Base-by-base conservation (phyloP, 2,329 filamentous ascomycete species). In the Diaporthe ilicicola region DNA sequence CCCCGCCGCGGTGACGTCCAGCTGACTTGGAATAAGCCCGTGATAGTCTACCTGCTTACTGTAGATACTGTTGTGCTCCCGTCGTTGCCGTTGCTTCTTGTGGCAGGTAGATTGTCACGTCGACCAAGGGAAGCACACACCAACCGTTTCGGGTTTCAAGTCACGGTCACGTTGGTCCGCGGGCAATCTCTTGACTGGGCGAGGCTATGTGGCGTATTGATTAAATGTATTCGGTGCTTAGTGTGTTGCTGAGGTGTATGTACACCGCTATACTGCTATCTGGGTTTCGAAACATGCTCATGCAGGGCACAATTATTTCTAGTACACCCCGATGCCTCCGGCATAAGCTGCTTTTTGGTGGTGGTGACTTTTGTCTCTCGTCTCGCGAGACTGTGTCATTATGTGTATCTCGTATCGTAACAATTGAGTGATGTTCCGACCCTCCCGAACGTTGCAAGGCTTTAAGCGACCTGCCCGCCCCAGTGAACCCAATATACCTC, bases 351-450 rank as follows among this genome's bases (percentile, higher is more conserved):
- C 29, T 29, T 8, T 10, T 54, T 42, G 19, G 6, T 53, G 29
- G n/a, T 50, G 50, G 44, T 37, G 44, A 64, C 29, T 64, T n/a
- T 12, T 22, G 32, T 22, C 19, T 64, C 59, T 64, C 59, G 59
- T 29, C 59, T 64, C n/a, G 59, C 59, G 48, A 67, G 50, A 56
- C 22, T 15, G 42, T 56, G 53, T 59, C 27, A 67, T 67, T 22
- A 29, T 67, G 34, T 37, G 42, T 34, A 32, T 46, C 32, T 17
- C 55, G 42, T 67, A 13, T 39, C n/a, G 24, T 37, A 39, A 46
- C 37, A 56, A 27, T 8, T 50, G 27, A 50, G 53, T 50, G 42
- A 29, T 59, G 53, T 48, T 27, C 64, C 37, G 27, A 54, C 37
- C 4, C 53, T 48, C 65, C 65, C 39, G 39, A 48, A 59, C 53